A percentile compares a stretch with the other conserved stretches of the same genome.
Conservation (phyloP, 306 rosid species). For the Trifolium dubium region DNA sequence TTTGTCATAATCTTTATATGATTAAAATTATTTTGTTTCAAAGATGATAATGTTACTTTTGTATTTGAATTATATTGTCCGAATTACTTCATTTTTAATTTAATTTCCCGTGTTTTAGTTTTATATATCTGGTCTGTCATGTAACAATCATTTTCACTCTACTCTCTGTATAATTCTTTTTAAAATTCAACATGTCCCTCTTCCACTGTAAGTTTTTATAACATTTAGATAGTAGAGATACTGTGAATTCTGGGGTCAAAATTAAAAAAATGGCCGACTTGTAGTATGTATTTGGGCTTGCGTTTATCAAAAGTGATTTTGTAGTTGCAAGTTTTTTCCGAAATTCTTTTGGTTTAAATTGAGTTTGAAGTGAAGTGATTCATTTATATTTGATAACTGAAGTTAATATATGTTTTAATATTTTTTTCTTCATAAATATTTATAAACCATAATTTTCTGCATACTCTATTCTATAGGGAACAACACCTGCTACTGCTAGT, state of each 20-base stretch:
- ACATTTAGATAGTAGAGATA: not conserved
- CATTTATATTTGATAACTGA: not conserved
- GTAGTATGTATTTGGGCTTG: not conserved
- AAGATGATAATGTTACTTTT: constrained; percentile 1
- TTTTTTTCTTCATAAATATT: not conserved
- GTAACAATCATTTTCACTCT: not conserved
- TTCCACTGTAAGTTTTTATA: not conserved
- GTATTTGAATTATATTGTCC: not conserved
- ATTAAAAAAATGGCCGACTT: not conserved
- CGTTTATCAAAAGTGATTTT: not conserved
- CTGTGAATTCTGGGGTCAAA: constrained; percentile 4
- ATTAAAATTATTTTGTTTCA: not conserved
- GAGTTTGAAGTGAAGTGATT: not conserved
- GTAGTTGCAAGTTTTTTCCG: not conserved
- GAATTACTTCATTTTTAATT: not conserved
- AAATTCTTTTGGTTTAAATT: not conserved
- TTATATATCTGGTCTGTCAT: not conserved
- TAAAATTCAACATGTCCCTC: not conserved
- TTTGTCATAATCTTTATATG: not conserved
- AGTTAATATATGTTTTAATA: not conserved
- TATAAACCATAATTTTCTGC: not conserved
- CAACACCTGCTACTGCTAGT: constrained; percentile 29
- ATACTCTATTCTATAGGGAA: constrained; percentile 38
- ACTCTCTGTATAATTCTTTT: not conserved
- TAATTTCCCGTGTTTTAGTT: not conserved